Evolutionary conservation across 768 basidiomycete genomes (phyloP), one percentile per base, ranked within the genome.

Genomic region (Collybia sordida): DNA sequence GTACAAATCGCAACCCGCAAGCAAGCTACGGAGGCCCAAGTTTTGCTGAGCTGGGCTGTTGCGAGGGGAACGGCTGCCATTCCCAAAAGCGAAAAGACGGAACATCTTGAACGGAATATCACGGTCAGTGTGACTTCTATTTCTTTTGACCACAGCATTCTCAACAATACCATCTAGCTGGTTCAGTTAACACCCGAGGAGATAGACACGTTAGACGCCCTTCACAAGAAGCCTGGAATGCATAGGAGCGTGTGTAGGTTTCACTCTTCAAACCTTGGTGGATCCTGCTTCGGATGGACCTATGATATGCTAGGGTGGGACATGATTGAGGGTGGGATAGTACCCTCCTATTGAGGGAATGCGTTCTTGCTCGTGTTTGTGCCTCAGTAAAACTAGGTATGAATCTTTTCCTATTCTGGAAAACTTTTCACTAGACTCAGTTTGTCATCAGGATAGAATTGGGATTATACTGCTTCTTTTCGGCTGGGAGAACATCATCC

Each of bases 21-120:
- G 46, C 49, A 53, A 24, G 64, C 53, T 9, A 66, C 68, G 3
- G 56, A 67, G 1, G 77, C 77, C 1, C 80, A 82, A 56, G 70
- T 81, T 6, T 61, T 79, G 2, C 70, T 85, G n/a, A 72, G 78
- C 52, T 85, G 83, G 84, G 74, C 71, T 11, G 75, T 80, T 5
- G 72, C 81, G 60, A 69, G 78, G 5, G 78, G 77, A 11, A 73
- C 79, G 8, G 69, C 71, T 9, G 77, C 82, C 17, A 75, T 83
- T 27, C 80, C 83, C 21, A 84, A 85, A 69, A 64, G 72, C 43
- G 70, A 67, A 56, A 66, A 73, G 45, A 59, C 61, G 23, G 65
- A 61, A 25, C 67, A 80, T 7, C 62, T 82, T 53, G 65, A 57
- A 41, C 58, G 73, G 45, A 85, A 85, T 61, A 57, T 73, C 27